Evolutionary conservation across 257 asterid genomes (phyloP).

Genomic region (Handroanthus guayacan): DNA sequence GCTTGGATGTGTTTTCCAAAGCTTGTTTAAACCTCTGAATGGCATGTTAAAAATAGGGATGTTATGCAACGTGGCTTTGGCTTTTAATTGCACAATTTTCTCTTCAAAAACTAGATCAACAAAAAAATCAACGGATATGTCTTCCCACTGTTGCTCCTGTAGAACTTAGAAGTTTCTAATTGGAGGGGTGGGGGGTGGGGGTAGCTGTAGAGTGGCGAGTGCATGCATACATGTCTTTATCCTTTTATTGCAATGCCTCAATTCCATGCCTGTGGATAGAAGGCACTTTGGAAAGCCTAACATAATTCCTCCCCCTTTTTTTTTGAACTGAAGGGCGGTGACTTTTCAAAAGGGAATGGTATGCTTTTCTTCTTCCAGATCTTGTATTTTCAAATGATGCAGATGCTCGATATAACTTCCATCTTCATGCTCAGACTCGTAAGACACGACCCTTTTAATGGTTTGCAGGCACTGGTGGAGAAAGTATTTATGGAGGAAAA

Average conservation of each 20-base stretch:
- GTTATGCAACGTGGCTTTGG: neutral
- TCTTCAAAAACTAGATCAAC: neutral
- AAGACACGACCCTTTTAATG: slow-evolving; percentile 78
- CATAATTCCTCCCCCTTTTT: slow-evolving; percentile 28
- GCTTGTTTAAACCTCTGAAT: slow-evolving; percentile 16
- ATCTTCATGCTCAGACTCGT: slow-evolving; percentile 74
- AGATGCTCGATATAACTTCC: slow-evolving; percentile 64
- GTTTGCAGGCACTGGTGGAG: slow-evolving; percentile 99
- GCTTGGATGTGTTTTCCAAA: neutral
- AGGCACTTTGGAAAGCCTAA: slow-evolving; percentile 34
- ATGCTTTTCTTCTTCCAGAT: slow-evolving; percentile 72
- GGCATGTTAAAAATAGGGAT: neutral
- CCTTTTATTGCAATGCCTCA: slow-evolving; percentile 6
- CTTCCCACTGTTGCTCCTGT: slow-evolving; percentile 9
- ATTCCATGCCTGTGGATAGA: slow-evolving; percentile 6
- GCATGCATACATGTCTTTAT: slow-evolving; percentile 8
- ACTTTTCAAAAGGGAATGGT: slow-evolving; percentile 98
- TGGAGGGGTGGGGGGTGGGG: neutral
- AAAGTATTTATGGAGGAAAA: slow-evolving; percentile 96
- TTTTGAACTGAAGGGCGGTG: slow-evolving; percentile 79
- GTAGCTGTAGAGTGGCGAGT: too few species aligned
- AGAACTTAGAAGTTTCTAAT: neutral
- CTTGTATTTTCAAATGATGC: slow-evolving; percentile 65
- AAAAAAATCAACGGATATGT: neutral
- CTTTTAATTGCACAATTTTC: neutral